Evolutionary conservation across 176 grass and related monocot genomes (phyloP), one percentile per base, ranked within the genome.

Genomic region (Hyparrhenia diplandra): DNA sequence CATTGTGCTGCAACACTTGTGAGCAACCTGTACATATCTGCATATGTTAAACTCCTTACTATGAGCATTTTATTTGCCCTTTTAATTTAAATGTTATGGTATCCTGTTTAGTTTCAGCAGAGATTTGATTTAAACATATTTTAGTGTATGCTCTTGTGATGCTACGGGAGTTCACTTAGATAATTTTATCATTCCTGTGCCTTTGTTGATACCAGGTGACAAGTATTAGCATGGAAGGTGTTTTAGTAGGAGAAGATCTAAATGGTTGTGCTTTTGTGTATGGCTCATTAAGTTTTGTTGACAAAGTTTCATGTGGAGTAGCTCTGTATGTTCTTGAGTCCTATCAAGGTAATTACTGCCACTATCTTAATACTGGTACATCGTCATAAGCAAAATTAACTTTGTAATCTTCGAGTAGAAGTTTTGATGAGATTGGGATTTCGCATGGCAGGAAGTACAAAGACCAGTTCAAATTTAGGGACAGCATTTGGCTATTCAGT

Each of bases 181-280:
- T 16, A 51, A 62, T 76, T 81, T 89, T 73, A 79, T 71, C 10
- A 54, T 74, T 79, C 13, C 11, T 34, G 40, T 79, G 13, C 71
- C 73, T 77, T 7, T 21, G 40, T 86, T 89, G 58, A 77, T 73
- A 42, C 60, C 80, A 99, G 96, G 96, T 99, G 36, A 93, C 96
- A 14, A 92, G 88, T 86, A 90, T 99, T 60, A 99, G 92, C 92
- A 99, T 99, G 96, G 90, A 99, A 85, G 94, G 96, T 82, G 61
- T 98, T 75, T 88, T 99, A 40, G 92, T 99, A 69, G 96, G 96
- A 43, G 92, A 95, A 83, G 90, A 98, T 86, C 77, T 99, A 18
- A 95, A 95, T 51, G 96, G 92, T 69, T 93, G 87, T 74, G 90
- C 88, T 73, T 95, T 99, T 88, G 96, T 99, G 51, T 99, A 93